These are phyloP conservation scores for Colletotrichum tofieldiae DNA, from an alignment of 2,329 filamentous ascomycete species.

Conservation along the genomic window DNA sequence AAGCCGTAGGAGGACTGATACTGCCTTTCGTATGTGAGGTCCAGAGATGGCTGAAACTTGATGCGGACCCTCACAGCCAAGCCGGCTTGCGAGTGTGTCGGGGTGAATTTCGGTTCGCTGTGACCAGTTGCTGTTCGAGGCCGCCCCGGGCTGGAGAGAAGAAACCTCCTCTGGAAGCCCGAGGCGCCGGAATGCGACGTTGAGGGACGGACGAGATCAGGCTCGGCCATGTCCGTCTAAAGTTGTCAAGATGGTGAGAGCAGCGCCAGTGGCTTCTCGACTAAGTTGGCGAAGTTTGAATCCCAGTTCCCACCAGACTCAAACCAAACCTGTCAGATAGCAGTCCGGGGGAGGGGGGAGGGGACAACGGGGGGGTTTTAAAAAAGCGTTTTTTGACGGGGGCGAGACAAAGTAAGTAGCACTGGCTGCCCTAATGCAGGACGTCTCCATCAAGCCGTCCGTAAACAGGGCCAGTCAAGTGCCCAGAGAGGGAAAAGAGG, in stretches of 20 bases:
- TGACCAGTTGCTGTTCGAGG: conserved; percentile 39
- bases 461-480: conserved; percentile 24
- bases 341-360: conserved; percentile 35
- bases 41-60: conserved; percentile 62
- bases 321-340: conserved; percentile 33
- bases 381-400: conserved; percentile 35
- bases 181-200: conserved; percentile 40
- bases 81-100: conserved; percentile 23
- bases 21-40: conserved; percentile 60
- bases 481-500: conserved; percentile 16
- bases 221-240: conserved; percentile 39
- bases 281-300: conserved; percentile 27
- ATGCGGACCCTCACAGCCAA: conserved; percentile 62
- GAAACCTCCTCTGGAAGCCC: conserved; percentile 38
- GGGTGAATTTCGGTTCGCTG: conserved; percentile 24
- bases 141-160: conserved; percentile 41
- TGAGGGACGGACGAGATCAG: conserved; percentile 37
- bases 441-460: conserved; percentile 33
- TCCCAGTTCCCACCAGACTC: conserved; percentile 39
- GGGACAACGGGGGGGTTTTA: conserved; percentile 32
- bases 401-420: conserved; percentile 28
- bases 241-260: conserved; percentile 16
- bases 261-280: conserved; percentile 20
- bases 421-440: conserved; percentile 41
- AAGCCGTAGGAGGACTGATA: conserved; percentile 64